These are phyloP conservation scores for Rubia tinctorum DNA, from an alignment of 305 asterid genomes.

Conservation along the genomic window DNA sequence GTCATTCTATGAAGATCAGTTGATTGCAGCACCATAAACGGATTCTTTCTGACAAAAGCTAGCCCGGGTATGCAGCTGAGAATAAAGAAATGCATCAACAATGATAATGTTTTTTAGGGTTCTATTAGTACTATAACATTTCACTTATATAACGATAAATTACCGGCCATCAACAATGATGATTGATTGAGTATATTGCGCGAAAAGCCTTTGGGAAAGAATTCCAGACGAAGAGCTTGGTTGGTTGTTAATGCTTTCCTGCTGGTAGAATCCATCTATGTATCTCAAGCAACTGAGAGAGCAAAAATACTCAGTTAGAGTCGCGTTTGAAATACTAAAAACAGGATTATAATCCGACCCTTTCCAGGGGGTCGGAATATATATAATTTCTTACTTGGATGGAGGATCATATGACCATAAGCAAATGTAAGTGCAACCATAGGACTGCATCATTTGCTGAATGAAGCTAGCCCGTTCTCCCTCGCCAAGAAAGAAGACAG, in stretches of 20 bases:
- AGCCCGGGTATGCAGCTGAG: conserved; percentile 66
- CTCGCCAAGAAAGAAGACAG: conserved; percentile 47
- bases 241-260: conserved; percentile 10
- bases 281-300: conserved; percentile 24
- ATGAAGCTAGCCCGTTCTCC: conserved; percentile 47
- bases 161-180: conserved; percentile 24
- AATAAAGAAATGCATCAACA: not conserved
- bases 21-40: conserved; percentile 49
- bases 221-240: conserved; percentile 27
- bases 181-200: conserved; percentile 20
- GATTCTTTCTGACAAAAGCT: conserved; percentile 49
- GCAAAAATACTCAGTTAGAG: not conserved
- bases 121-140: not conserved
- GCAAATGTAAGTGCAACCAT: conserved; percentile 56
- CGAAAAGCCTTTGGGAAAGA: conserved; percentile 24
- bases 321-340: no score
- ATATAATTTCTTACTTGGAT: conserved; percentile 36
- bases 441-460: conserved; percentile 41
- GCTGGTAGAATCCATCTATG: conserved; percentile 28
- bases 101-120: not conserved
- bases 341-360: not conserved
- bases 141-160: not conserved
- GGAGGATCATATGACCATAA: conserved; percentile 55
- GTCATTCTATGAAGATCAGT: conserved; percentile 43
- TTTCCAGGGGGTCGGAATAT: not conserved